Base-by-base conservation (phyloP, 768 basidiomycete genomes). In the Boletus rubescentipes region DNA sequence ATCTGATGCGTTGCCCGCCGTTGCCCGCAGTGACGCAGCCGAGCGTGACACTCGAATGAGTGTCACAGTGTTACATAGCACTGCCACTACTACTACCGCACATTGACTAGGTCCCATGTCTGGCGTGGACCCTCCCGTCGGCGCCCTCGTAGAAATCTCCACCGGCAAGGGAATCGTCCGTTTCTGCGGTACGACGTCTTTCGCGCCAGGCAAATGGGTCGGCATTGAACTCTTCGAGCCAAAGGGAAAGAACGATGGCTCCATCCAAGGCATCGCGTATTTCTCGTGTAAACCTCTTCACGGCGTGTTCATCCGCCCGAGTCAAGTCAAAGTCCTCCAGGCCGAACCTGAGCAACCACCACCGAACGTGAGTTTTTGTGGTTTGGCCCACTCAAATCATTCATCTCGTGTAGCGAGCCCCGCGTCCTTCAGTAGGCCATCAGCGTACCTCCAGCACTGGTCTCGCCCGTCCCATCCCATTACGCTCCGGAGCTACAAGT, bases 171-270 rank as follows among this genome's bases (percentile, higher is more conserved):
- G 97, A 3, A 76, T 87, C 42, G 88, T 98, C 42, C 81, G 94
- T 21, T 99, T 93, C 77, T 81, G 79, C 46, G 97, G 96, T 0
- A 58, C 83, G 31, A 95, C 96, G 0, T 78, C 80, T 2, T 98
- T 98, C 69, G 82, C 91, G 20, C 71, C 84, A 2, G 97, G 97
- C 0, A 93, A 89, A 78, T 99, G 96, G 96, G 80, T 97, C 46
- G 97, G 97, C 10, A 84, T 98, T 49, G 94, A 96, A 65, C 80
- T 99, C 42, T 82, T 79, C 52, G 86, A 87, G 62, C 72, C 83
- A 9, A 87, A 82, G 41, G 97, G 97, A 36, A 99, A 98, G 85
- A 99, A 99, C 75, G 91, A 98, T 62, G 97, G 97, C 1, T 81
- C 84, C 2, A 89, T 99, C 9, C 77, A 86, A 34, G 93, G 88